Conservation (phyloP, 1,284 basidiomycete species). For the Takashimella tepidaria region DNA sequence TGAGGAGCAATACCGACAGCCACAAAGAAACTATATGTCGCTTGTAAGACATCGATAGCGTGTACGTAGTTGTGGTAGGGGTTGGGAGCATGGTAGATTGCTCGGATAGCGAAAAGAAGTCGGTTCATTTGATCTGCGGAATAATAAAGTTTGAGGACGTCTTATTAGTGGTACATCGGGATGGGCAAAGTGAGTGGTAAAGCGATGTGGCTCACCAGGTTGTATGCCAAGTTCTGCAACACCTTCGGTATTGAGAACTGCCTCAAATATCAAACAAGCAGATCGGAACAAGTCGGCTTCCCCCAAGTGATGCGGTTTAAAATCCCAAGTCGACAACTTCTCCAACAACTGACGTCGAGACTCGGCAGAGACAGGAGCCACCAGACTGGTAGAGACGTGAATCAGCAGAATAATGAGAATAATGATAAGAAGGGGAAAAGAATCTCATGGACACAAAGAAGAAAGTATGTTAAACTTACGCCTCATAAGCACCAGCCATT, state of each 20-base stretch:
- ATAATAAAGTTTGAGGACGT: slow-evolving; percentile 7
- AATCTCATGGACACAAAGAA: slow-evolving; percentile 30
- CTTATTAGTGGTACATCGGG: neutral
- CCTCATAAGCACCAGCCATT: slow-evolving; percentile 41
- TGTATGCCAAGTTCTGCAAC: slow-evolving; percentile 63
- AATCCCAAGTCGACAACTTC: slow-evolving; percentile 71
- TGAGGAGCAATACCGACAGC: slow-evolving; percentile 73
- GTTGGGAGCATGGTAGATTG: slow-evolving; percentile 80
- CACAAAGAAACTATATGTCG: slow-evolving; percentile 75
- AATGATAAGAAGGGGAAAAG: slow-evolving; percentile 23
- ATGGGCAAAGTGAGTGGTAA: neutral
- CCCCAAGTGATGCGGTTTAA: slow-evolving; percentile 73
- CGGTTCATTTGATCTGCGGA: slow-evolving; percentile 58
- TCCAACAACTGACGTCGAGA: slow-evolving; percentile 53
- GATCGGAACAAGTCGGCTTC: slow-evolving; percentile 75
- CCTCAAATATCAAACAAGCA: slow-evolving; percentile 65
- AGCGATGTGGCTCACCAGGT: slow-evolving; percentile 54
- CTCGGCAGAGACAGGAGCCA: slow-evolving; percentile 40
- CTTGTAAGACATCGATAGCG: slow-evolving; percentile 89
- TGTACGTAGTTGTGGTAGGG: slow-evolving; percentile 95
- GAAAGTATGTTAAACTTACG: slow-evolving; percentile 25
- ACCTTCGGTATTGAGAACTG: slow-evolving; percentile 56
- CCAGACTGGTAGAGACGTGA: no score
- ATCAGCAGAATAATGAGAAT: slow-evolving; percentile 41
- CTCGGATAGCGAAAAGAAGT: slow-evolving; percentile 73